Conservation (phyloP, 2,329 filamentous ascomycete genomes). For the Botryotinia calthae region DNA sequence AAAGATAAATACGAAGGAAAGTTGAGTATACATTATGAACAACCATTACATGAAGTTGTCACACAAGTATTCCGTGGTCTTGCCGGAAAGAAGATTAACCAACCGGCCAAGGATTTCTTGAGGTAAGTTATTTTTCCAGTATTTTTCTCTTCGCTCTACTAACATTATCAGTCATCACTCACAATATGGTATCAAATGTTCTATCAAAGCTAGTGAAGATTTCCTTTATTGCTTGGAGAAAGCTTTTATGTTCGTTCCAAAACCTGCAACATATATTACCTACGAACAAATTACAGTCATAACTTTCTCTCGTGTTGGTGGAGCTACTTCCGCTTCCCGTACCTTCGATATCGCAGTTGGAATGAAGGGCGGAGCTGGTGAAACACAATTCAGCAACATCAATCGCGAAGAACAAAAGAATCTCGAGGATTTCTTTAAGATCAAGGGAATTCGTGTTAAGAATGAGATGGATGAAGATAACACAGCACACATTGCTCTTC, state of each 20-base stretch:
- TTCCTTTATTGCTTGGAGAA: conserved; percentile 97
- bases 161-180: conserved; percentile 67
- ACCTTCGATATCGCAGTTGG: conserved; percentile 97
- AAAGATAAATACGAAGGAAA: conserved; percentile 87
- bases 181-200: conserved; percentile 96
- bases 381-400: conserved; percentile 98
- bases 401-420: conserved; percentile 96
- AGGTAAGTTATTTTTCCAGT: conserved; percentile 50
- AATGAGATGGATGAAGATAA: conserved; percentile 95
- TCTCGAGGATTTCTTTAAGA: conserved; percentile 96
- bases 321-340: conserved; percentile 86
- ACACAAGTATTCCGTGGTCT: conserved; percentile 93
- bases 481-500: conserved; percentile 71
- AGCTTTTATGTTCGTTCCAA: conserved; percentile 98
- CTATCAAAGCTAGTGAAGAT: conserved; percentile 99
- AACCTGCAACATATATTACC: conserved; percentile 94
- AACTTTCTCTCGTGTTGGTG: conserved; percentile 93
- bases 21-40: conserved; percentile 85
- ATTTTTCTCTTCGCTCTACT: conserved; percentile 28
- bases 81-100: conserved; percentile 91
- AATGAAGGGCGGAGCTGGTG: conserved; percentile 80
- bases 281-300: conserved; percentile 91
- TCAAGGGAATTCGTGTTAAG: conserved; percentile 92
- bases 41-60: conserved; percentile 88
- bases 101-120: conserved; percentile 89